Evolutionary conservation across 495 filamentous ascomycete genomes (phyloP).

Genomic region (Patellaria atrata): DNA sequence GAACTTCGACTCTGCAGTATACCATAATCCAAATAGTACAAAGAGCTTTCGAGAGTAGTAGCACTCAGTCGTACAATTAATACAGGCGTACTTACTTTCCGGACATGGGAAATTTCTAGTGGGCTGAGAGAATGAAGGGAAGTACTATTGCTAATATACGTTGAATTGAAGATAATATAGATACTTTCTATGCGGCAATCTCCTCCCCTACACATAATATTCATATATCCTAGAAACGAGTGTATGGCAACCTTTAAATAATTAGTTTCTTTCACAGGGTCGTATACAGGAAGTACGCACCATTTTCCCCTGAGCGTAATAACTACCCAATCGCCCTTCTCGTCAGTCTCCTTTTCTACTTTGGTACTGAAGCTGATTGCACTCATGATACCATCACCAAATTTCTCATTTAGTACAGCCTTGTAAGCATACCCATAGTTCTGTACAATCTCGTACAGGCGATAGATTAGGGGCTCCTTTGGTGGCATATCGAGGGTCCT

Average conservation of each 20-base stretch:
- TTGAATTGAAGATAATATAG: too few relatives aligned
- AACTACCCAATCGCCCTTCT: constrained; percentile 72
- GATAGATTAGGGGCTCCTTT: constrained; percentile 83
- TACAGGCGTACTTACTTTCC: too few relatives aligned
- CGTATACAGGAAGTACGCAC: constrained; percentile 35
- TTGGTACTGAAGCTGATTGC: constrained; percentile 87
- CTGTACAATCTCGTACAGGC: constrained; percentile 92
- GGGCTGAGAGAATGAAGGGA: too few relatives aligned
- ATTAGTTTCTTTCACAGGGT: background rate
- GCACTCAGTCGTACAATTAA: too few relatives aligned
- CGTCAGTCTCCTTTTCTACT: constrained; percentile 90
- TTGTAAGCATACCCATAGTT: constrained; percentile 98
- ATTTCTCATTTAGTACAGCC: constrained; percentile 95
- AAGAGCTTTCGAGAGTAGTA: too few relatives aligned
- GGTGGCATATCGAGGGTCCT: constrained; percentile 84
- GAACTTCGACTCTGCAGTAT: too few relatives aligned
- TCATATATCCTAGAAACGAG: constrained; percentile 23
- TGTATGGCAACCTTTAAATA: constrained; percentile 24
- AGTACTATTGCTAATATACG: too few relatives aligned
- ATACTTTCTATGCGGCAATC: too few relatives aligned
- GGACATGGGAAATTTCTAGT: too few relatives aligned
- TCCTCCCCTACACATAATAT: constrained; percentile 5
- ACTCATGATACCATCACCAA: constrained; percentile 98
- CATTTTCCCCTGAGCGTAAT: constrained; percentile 93
- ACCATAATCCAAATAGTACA: too few relatives aligned